Evolutionary conservation across 345 rosid species (phyloP).

Genomic region (Erodium maritimum): DNA sequence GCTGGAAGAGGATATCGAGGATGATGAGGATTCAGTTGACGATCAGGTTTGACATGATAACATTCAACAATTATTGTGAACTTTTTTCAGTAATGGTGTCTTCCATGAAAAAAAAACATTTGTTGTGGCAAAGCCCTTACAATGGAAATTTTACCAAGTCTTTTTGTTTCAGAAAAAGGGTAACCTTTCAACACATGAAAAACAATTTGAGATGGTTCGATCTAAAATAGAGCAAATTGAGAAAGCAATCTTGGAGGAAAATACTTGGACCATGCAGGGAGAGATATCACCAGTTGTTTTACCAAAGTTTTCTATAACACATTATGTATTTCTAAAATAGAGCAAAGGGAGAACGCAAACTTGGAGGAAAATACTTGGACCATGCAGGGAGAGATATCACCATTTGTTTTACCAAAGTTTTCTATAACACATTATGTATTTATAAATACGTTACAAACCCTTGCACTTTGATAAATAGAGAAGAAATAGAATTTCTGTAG

Average conservation of each 20-base stretch:
- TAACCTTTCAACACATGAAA: slow-evolving; percentile 71
- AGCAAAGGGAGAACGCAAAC: slow-evolving; percentile 69
- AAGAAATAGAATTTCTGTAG: no score
- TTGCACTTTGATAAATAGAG: no score
- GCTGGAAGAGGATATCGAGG: not conserved
- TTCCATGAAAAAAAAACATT: not conserved
- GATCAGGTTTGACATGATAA: slow-evolving; percentile 19
- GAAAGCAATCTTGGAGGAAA: slow-evolving; percentile 74
- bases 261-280: slow-evolving; percentile 95
- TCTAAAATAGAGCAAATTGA: slow-evolving; percentile 75
- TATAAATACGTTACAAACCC: no score
- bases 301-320: not conserved
- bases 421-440: not conserved
- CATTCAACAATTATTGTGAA: not conserved
- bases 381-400: slow-evolving; percentile 91
- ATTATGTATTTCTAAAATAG: not conserved
- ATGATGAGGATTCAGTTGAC: slow-evolving; percentile 11
- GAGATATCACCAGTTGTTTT: slow-evolving; percentile 40
- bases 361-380: slow-evolving; percentile 89
- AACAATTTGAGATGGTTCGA: slow-evolving; percentile 37
- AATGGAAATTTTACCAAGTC: not conserved
- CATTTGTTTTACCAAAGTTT: not conserved
- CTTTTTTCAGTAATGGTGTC: not conserved
- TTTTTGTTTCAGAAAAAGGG: slow-evolving; percentile 28
- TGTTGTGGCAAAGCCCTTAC: not conserved